Conservation (phyloP, 225 moss, liverwort and hornwort genomes). For the Takakia lepidozioides region DNA sequence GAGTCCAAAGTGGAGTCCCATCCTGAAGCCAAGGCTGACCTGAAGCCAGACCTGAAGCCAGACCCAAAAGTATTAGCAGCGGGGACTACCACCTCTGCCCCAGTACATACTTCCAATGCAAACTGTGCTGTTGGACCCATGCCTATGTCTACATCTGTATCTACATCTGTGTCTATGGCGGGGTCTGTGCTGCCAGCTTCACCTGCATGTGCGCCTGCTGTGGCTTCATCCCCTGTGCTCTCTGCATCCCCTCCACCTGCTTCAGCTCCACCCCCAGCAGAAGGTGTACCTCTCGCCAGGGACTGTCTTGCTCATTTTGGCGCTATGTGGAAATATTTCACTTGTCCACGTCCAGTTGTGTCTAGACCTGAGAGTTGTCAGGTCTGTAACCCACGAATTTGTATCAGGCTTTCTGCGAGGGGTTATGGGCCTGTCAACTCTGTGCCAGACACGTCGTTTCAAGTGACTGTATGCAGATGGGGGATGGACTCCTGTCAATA, state of each 20-base stretch:
- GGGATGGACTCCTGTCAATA: too few species aligned
- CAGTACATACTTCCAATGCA: conserved; percentile 11
- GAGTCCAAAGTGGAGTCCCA: conserved; percentile 30
- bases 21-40: conserved; percentile 17
- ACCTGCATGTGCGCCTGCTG: conserved; percentile 10
- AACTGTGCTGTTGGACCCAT: conserved; percentile 4
- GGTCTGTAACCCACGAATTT: too few species aligned
- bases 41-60: conserved; percentile 23
- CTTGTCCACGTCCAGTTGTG: too few species aligned
- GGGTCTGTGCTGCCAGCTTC: conserved; percentile 12
- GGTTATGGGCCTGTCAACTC: too few species aligned
- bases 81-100: conserved; percentile 4
- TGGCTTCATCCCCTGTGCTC: conserved; percentile 27
- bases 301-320: too few species aligned
- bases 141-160: conserved; percentile 5
- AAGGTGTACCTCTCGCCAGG: conserved; percentile 61
- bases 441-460: too few species aligned
- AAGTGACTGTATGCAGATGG: too few species aligned
- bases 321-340: too few species aligned
- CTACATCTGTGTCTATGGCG: conserved; percentile 9
- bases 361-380: too few species aligned
- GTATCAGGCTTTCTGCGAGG: too few species aligned
- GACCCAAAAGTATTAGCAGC: conserved; percentile 6
- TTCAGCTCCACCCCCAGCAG: conserved; percentile 30
- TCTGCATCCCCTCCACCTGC: conserved; percentile 22